phyloP scores from a whole-genome alignment of 108 stramenopile genomes.

The Nitzschia putrida region DNA sequence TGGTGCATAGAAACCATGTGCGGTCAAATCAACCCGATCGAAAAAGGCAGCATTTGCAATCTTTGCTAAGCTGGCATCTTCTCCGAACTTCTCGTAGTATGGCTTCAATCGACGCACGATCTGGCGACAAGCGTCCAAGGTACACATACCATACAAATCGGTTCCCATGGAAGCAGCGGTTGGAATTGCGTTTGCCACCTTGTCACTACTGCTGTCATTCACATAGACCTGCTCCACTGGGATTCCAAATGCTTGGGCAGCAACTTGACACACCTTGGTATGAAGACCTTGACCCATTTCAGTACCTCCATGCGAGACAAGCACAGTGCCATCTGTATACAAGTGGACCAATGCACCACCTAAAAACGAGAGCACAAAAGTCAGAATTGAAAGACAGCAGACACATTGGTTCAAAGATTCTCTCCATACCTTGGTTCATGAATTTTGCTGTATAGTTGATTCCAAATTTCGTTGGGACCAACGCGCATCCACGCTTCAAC shows the following conservation, averaged over 20 bases:
- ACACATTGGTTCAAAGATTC: background rate
- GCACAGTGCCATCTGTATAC: constrained; percentile 91
- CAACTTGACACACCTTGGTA: constrained; percentile 94
- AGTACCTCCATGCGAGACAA: constrained; percentile 93
- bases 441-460: constrained; percentile 82
- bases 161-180: constrained; percentile 92
- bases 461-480: constrained; percentile 94
- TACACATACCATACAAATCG: constrained; percentile 95
- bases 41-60: constrained; percentile 84
- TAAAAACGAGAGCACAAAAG: background rate
- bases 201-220: constrained; percentile 90
- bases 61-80: constrained; percentile 57
- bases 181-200: constrained; percentile 88
- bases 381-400: background rate
- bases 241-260: constrained; percentile 91
- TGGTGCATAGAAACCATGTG: constrained; percentile 91
- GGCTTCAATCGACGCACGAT: constrained; percentile 83
- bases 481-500: constrained; percentile 81
- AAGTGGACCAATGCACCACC: constrained; percentile 91
- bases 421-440: constrained; percentile 81
- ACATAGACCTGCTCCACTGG: constrained; percentile 82
- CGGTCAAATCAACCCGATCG: constrained; percentile 84
- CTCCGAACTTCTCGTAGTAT: constrained; percentile 70
- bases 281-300: constrained; percentile 97
- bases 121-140: constrained; percentile 91